Evolutionary conservation across 306 rosid species (phyloP).

Genomic region (Elaeagnus macrophylla): DNA sequence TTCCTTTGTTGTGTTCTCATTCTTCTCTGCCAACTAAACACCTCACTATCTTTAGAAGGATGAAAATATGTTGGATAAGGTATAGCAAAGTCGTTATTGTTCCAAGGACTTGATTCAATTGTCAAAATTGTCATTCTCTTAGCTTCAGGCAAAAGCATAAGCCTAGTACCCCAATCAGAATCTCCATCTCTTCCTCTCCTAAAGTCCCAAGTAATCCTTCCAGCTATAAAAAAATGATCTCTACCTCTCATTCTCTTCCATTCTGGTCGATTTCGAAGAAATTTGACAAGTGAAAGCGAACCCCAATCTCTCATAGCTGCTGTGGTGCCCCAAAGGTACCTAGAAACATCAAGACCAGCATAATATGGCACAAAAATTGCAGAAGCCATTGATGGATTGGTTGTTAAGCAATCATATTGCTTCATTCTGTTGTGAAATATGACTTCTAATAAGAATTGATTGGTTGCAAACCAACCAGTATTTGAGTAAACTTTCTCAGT

Average conservation of each 20-base stretch:
- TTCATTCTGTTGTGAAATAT: constrained; percentile 56
- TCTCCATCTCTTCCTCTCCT: constrained; percentile 29
- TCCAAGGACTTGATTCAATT: constrained; percentile 32
- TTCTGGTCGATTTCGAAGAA: constrained; percentile 29
- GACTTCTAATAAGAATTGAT: constrained; percentile 47
- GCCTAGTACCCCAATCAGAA: constrained; percentile 47
- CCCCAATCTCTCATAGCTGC: constrained; percentile 34
- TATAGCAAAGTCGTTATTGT: constrained; percentile 36
- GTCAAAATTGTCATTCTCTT: constrained; percentile 38
- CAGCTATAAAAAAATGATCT: constrained; percentile 50
- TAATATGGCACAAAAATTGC: constrained; percentile 52
- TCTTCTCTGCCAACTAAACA: constrained; percentile 33
- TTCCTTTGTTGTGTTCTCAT: constrained; percentile 32
- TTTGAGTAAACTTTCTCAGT: constrained; percentile 8
- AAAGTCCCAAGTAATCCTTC: constrained; percentile 48
- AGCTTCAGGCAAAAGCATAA: constrained; percentile 42
- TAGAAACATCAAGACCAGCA: constrained; percentile 46
- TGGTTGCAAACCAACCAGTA: constrained; percentile 40
- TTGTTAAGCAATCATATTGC: constrained; percentile 48
- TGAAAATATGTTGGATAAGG: constrained; percentile 58
- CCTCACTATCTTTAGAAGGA: constrained; percentile 27
- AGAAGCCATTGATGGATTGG: constrained; percentile 44
- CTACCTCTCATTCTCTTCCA: constrained; percentile 51
- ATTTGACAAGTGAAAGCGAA: constrained; percentile 30
- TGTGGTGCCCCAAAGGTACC: constrained; percentile 36